These are phyloP conservation scores for Escallonia rubra DNA, from an alignment of 129 eudicot species.

Conservation along the genomic window DNA sequence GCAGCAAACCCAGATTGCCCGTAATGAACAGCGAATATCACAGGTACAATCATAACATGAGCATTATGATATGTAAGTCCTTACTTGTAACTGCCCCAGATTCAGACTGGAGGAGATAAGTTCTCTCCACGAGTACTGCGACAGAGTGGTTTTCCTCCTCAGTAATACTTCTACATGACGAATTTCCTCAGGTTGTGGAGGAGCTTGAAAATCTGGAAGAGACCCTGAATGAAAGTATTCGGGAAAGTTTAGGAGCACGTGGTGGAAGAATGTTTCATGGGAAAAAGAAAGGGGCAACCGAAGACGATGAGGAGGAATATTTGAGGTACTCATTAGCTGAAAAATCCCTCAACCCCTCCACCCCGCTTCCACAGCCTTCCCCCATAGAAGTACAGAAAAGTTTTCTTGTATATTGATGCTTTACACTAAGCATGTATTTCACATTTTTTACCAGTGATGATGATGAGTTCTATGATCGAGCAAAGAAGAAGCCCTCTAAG, in stretches of 20 bases:
- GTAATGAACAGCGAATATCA: constrained; percentile 94
- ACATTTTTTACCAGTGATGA: constrained; percentile 54
- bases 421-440: background rate
- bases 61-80: background rate
- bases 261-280: constrained; percentile 52
- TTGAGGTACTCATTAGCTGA: constrained; percentile 43
- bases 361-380: too few relatives aligned
- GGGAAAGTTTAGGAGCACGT: constrained; percentile 96
- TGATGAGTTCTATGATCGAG: constrained; percentile 97
- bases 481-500: constrained; percentile 52
- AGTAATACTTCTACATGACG: background rate
- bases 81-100: background rate
- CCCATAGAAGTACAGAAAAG: too few relatives aligned
- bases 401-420: background rate
- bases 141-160: background rate
- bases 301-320: constrained; percentile 74
- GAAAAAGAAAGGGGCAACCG: constrained; percentile 58
- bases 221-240: constrained; percentile 90
- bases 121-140: background rate
- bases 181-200: constrained; percentile 59
- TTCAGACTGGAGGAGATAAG: background rate
- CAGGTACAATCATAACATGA: constrained; percentile 41
- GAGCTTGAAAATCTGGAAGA: constrained; percentile 98
- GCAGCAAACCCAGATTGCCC: constrained; percentile 98
- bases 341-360: background rate